Base-by-base conservation (phyloP, 257 asterid species). In the Rehmannia glutinosa region DNA sequence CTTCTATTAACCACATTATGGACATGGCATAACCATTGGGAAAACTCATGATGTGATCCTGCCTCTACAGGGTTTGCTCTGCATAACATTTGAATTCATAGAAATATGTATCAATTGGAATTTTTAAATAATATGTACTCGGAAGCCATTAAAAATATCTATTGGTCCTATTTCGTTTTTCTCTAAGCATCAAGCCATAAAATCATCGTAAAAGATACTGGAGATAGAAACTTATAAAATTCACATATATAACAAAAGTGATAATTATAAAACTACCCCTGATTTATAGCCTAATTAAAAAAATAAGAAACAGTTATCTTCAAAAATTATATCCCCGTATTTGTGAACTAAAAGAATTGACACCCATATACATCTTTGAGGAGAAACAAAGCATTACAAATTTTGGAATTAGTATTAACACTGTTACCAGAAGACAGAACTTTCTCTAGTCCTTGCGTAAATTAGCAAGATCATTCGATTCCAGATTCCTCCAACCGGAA, bases 1-100 rank as follows among this genome's bases (percentile, higher is more conserved):
- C 99, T 93, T 77, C 99, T 75, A 66, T 90, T 93, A 57, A 93
- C 99, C 59, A 93, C 87, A 69, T 91, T 93, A 79, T 93, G 99
- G 49, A 67, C 87, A 3, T 83, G 88, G 74, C 97, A 93, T 80
- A 93, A 63, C 98, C 97, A 90, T 54, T 77, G 91, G 20, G 97
- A 83, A 50, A 93, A 83, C 69, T 93, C 96, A 5, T 82, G 79
- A 19, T 93, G 97, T 50, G 96, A 86, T 71, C 97, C 96, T 64
- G 82, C 87, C 73, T 80, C 77, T 7, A 91, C 95, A 7, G 97
- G 96, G 64, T 85, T 86, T 59, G 86, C 75, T 72, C 99, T 92
- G 91, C 75, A 63, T 25, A 59, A 27, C 47, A 68, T 19, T 20
- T 38, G 24, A 69, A 72, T 21, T 28, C 10, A 19, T 6, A 58